Evolutionary conservation across 768 basidiomycete species (phyloP), one percentile per base, ranked within the genome.

Genomic region (Exidia glandulosa): DNA sequence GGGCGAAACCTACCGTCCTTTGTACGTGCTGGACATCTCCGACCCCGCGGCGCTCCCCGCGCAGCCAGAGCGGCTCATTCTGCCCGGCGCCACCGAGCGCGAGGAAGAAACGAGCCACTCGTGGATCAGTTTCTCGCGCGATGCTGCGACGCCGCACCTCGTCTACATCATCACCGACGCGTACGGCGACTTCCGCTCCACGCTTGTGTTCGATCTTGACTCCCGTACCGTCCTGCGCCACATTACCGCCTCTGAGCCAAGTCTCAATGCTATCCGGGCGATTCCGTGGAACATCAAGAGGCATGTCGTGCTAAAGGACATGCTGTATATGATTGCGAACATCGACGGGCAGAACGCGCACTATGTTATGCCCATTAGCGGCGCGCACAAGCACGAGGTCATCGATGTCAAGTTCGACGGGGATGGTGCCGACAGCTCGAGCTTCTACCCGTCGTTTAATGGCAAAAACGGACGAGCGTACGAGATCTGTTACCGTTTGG

Each of bases 111-210:
- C 68, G 2, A 63, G 50, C 5, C 58, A 58, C 30, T 7, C 16
- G 2, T 12, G 16, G 13, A 61, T 68, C 1, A 60, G 27, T 13
- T 77, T 76, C 59, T 76, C 75, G 23, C 66, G 67, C 14, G 66
- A 75, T 59, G 65, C 66, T 13, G 57, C 59, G 2, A 64, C 60
- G 41, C 67, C 73, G 10, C 66, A 74, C 47, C 27, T 73, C 2
- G 33, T 68, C 19, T 76, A 77, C 58, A 27, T 74, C 58, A 59
- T 68, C 57, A 74, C 73, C 13, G 64, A 73, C 52, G 76, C 73
- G 2, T 77, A 72, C 58, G 71, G 76, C 19, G 72, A 77, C 58
- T 76, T 76, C 52, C 29, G 61, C 3, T 69, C 76, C 2, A 62
- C 77, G 23, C 60, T 76, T 31, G 59, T 66, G 14, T 77, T 74